Conservation (phyloP, 2,329 filamentous ascomycete genomes). For the Berkeleyomyces basicola region DNA sequence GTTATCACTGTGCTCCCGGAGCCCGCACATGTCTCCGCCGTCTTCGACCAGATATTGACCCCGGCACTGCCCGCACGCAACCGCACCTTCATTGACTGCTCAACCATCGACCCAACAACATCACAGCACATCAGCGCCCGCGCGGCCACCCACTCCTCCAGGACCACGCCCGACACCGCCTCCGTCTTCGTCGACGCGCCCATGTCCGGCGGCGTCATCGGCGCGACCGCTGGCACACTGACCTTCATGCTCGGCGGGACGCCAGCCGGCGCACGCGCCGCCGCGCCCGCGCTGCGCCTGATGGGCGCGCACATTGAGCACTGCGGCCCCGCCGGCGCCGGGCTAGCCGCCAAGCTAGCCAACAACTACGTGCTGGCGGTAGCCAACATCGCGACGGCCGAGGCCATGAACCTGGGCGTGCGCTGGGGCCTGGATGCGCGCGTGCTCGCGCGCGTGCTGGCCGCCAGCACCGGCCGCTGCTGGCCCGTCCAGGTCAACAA, state of each 20-base stretch:
- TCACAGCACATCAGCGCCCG: conserved; percentile 61
- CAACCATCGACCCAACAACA: conserved; percentile 82
- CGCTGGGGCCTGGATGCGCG: conserved; percentile 41
- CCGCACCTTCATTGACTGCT: conserved; percentile 85
- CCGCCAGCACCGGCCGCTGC: conserved; percentile 82
- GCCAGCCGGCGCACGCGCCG: conserved; percentile 32
- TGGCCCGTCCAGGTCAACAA: conserved; percentile 97
- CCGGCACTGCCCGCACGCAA: conserved; percentile 34
- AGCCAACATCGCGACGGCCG: conserved; percentile 63
- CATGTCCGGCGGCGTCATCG: conserved; percentile 92
- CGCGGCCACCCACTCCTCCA: conserved; percentile 37
- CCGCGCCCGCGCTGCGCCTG: conserved; percentile 48
- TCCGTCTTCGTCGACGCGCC: conserved; percentile 72
- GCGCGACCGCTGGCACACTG: conserved; percentile 69
- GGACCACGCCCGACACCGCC: neutral
- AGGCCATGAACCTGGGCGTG: conserved; percentile 50
- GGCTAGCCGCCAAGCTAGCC: conserved; percentile 79
- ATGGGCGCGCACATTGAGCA: conserved; percentile 84
- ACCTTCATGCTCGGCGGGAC: conserved; percentile 89
- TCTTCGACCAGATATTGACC: conserved; percentile 62
- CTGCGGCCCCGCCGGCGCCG: conserved; percentile 69
- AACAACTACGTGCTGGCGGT: conserved; percentile 95
- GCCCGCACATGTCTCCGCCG: conserved; percentile 68
- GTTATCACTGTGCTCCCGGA: conserved; percentile 83
- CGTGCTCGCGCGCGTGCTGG: conserved; percentile 71